Base-by-base conservation (phyloP, 2,329 filamentous ascomycete species). In the Botrytis porri region DNA sequence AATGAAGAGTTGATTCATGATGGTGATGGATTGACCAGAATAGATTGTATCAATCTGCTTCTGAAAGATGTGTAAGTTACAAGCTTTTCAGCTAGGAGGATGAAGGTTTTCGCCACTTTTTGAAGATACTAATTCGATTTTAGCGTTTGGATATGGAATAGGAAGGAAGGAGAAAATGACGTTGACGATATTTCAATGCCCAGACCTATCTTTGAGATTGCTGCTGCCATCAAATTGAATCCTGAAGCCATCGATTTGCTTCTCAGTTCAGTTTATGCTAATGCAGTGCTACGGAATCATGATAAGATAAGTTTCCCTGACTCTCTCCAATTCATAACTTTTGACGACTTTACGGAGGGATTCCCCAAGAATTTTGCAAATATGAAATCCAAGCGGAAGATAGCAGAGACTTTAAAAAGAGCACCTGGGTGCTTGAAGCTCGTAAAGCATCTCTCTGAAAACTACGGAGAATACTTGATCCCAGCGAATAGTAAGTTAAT, bases 221-320 rank as follows among this genome's bases (percentile, higher is more conserved):
- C 61, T 29, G 25, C 39, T 14, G n/a, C 61, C 39, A 25, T 65
- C 6, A 32, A 65, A 25, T 25, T 22, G 2, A 65, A 45, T 37
- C 29, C 41, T 12, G 41, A 48, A 48, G 41, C 18, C 12, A 35
- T 65, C 29, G 32, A 65, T 32, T 25, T 65, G 9, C 41, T 48
- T 65, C 62, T 65, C 8, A 48, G 41, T 32, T 65, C 41, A 18
- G 62, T 32, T 4, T 35, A 48, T 45, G 18, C 20, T 6, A n/a
- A 35, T 8, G 9, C 20, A 25, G 8, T 14, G 12, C 8, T 9
- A 43, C 18, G n/a, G 10, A 1, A 2, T 3, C 1, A 45, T 1
- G 1, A 14, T 10, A 2, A 18, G 45, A 35, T 22, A 35, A 0
- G 8, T 1, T 48, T 35, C 8, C 20, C 29, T 7, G 20, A 25